Evolutionary conservation across 2,329 filamentous ascomycete genomes (phyloP).

Genomic region (Hypomyces rosellus): DNA sequence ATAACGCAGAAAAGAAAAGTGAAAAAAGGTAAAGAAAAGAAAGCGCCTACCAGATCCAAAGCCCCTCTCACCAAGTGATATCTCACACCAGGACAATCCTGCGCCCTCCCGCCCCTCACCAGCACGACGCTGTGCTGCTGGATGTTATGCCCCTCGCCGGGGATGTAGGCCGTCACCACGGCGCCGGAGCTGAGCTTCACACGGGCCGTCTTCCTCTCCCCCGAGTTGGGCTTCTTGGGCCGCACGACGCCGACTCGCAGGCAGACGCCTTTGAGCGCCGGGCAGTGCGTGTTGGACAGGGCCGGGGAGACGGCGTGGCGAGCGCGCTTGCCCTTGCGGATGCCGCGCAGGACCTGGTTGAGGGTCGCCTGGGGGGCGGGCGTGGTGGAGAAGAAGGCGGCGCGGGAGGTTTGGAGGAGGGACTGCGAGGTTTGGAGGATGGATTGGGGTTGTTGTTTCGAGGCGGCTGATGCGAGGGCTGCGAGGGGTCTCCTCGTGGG

Average conservation of each 20-base stretch:
- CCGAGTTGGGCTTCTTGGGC: slow-evolving; percentile 98
- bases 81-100: slow-evolving; percentile 98
- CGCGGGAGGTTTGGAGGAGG: slow-evolving; percentile 19
- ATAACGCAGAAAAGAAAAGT: slow-evolving; percentile 18
- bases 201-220: slow-evolving; percentile 91
- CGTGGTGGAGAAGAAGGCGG: slow-evolving; percentile 49
- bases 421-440: slow-evolving; percentile 25
- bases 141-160: slow-evolving; percentile 96
- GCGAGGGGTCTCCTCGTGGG: slow-evolving; percentile 22
- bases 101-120: slow-evolving; percentile 83
- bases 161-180: slow-evolving; percentile 88
- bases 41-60: slow-evolving; percentile 86
- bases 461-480: slow-evolving; percentile 15
- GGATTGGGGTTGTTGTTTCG: slow-evolving; percentile 15
- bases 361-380: slow-evolving; percentile 55
- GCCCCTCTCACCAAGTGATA: slow-evolving; percentile 91
- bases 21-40: too few relatives aligned
- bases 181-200: slow-evolving; percentile 82
- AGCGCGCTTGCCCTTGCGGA: slow-evolving; percentile 69
- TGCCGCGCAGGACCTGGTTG: slow-evolving; percentile 70
- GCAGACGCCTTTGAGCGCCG: slow-evolving; percentile 91
- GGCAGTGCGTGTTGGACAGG: slow-evolving; percentile 59
- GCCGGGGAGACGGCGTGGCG: slow-evolving; percentile 87
- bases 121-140: slow-evolving; percentile 98
- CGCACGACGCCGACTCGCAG: slow-evolving; percentile 88